A percentile compares a stretch with the other conserved stretches of the same genome.
Conservation (phyloP, 305 asterid species). For the Fraxinus ornus region DNA sequence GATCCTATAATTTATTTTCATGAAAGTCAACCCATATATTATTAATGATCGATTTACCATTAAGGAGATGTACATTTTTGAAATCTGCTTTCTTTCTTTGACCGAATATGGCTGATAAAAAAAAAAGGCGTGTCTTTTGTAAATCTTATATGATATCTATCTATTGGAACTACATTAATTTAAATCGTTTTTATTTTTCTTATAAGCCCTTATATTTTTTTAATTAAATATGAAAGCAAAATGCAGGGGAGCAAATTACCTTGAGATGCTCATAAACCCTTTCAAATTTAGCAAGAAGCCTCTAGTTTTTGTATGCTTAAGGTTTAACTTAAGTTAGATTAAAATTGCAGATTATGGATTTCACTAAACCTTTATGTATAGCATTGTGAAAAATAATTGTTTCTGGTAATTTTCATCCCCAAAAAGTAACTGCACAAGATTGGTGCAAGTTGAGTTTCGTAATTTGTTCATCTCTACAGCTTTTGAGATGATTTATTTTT, state of each 20-base stretch:
- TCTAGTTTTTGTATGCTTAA: background rate
- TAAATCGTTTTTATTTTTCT: background rate
- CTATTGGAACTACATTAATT: background rate
- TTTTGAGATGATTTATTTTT: background rate
- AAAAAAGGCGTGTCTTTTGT: background rate
- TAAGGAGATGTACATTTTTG: background rate
- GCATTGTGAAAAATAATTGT: background rate
- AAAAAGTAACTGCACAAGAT: background rate
- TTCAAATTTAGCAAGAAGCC: background rate
- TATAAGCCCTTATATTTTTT: background rate
- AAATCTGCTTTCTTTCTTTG: background rate
- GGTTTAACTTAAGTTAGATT: background rate
- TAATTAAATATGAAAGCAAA: background rate
- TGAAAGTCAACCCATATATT: background rate
- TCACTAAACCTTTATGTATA: background rate
- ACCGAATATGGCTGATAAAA: background rate
- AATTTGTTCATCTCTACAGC: background rate
- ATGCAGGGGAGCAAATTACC: background rate
- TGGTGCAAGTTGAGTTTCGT: background rate
- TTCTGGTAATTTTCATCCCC: background rate
- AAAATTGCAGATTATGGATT: background rate
- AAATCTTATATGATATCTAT: background rate
- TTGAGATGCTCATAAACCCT: background rate
- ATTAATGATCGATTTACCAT: background rate
- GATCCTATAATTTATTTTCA: background rate